These are phyloP conservation scores for Chrysophaeum taylorii DNA, from an alignment of 352 stramenopile genomes.

Conservation along the genomic window DNA sequence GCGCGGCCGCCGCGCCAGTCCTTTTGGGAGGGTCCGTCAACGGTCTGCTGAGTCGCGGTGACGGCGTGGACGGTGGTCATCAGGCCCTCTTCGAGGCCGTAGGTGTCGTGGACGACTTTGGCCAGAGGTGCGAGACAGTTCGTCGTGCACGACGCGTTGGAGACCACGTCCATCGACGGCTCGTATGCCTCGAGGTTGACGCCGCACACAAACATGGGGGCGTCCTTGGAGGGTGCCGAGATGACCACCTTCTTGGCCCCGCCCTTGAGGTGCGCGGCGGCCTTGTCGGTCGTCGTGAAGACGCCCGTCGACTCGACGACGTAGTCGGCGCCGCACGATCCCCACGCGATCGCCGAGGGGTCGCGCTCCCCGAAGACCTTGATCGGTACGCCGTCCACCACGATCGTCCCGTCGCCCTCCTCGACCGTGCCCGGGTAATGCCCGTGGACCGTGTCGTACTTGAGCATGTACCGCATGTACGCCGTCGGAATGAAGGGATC, in stretches of 20 bases:
- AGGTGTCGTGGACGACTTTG: slow-evolving; percentile 97
- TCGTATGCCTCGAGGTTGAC: slow-evolving; percentile 84
- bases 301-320: slow-evolving; percentile 81
- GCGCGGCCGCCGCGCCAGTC: slow-evolving; percentile 83
- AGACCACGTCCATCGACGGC: slow-evolving; percentile 81
- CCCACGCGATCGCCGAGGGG: slow-evolving; percentile 83
- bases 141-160: slow-evolving; percentile 96
- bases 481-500: slow-evolving; percentile 77
- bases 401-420: slow-evolving; percentile 58
- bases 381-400: slow-evolving; percentile 62
- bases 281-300: slow-evolving; percentile 65
- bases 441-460: slow-evolving; percentile 92
- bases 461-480: slow-evolving; percentile 94
- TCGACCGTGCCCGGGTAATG: slow-evolving; percentile 71
- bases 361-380: slow-evolving; percentile 84
- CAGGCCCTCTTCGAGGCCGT: slow-evolving; percentile 91
- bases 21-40: slow-evolving; percentile 87
- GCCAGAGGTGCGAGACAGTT: slow-evolving; percentile 95
- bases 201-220: slow-evolving; percentile 90
- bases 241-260: slow-evolving; percentile 93
- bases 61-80: slow-evolving; percentile 98
- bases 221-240: slow-evolving; percentile 77
- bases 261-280: slow-evolving; percentile 64
- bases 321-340: slow-evolving; percentile 74
- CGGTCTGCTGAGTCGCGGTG: slow-evolving; percentile 87